phyloP scores from a whole-genome alignment of 257 asterid species.

The Parsonsia alboflavescens region DNA sequence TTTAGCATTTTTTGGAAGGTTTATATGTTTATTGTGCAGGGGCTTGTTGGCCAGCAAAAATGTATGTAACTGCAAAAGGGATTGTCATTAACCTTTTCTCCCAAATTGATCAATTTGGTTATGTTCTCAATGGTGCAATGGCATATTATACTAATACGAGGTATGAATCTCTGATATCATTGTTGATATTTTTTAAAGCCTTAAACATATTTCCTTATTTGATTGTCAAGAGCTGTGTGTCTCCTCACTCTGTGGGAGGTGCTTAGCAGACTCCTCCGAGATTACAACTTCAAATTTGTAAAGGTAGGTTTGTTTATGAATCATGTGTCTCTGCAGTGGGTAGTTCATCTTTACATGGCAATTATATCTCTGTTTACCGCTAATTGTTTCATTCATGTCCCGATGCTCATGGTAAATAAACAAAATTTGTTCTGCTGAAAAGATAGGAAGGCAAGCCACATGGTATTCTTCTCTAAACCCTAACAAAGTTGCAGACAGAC shows the following conservation, averaged over 20 bases:
- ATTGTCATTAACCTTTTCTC: slow-evolving; percentile 76
- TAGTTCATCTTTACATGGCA: background rate
- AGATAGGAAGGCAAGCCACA: background rate
- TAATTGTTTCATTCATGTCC: background rate
- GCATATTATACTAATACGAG: slow-evolving; percentile 89
- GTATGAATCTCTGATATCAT: slow-evolving; percentile 27
- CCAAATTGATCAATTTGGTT: slow-evolving; percentile 55
- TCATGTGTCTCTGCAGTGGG: background rate
- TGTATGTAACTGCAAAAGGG: slow-evolving; percentile 88
- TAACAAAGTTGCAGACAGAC: background rate
- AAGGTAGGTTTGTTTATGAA: background rate
- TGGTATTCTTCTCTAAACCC: background rate
- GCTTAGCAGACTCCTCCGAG: background rate
- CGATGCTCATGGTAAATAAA: slow-evolving; percentile 1
- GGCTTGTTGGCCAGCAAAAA: slow-evolving; percentile 84
- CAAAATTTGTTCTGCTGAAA: background rate
- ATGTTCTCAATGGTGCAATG: slow-evolving; percentile 88
- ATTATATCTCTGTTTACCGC: background rate
- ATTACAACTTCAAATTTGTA: background rate
- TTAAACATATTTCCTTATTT: background rate
- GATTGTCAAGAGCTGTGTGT: background rate
- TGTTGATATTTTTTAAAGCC: background rate
- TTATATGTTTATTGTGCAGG: slow-evolving; percentile 39
- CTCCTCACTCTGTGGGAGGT: background rate
- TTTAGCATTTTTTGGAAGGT: slow-evolving; percentile 6